These are phyloP conservation scores for Kwoniella dendrophila DNA, from an alignment of 768 basidiomycete genomes.

Conservation along the genomic window DNA sequence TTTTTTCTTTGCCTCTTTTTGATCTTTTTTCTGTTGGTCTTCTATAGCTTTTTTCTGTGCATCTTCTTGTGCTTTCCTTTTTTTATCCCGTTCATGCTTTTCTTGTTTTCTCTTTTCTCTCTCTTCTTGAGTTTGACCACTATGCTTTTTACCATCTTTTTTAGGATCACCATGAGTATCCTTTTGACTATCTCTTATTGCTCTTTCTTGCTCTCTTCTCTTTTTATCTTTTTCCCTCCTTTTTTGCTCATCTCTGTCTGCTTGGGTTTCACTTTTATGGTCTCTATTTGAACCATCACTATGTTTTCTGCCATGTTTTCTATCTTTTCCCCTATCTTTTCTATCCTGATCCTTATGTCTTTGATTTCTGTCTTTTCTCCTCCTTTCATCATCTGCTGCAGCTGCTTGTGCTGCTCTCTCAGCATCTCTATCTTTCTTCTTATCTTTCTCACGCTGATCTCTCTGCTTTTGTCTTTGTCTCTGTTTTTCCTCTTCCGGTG, in stretches of 20 bases:
- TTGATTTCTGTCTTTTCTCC: conserved; percentile 5
- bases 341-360: conserved; percentile 1
- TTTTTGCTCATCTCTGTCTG: conserved; percentile 7
- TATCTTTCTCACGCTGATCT: conserved; percentile 1
- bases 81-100: no score
- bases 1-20: not conserved
- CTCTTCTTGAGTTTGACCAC: not conserved
- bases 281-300: not conserved
- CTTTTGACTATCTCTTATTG: conserved; percentile 5
- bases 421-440: conserved; percentile 17
- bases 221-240: not conserved
- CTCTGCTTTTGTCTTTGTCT: conserved; percentile 8
- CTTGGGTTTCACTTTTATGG: not conserved
- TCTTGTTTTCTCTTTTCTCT: not conserved
- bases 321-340: conserved; percentile 1
- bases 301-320: conserved; percentile 13
- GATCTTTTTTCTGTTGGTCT: not conserved
- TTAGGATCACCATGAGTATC: not conserved
- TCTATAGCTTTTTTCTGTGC: not conserved
- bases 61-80: conserved; percentile 8
- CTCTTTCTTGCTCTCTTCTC: not conserved
- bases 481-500: conserved; percentile 6
- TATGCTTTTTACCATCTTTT: not conserved
- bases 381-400: not conserved
- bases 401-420: not conserved